Conservation (phyloP, 768 basidiomycete species). For the Xanthoconium stramineum region DNA sequence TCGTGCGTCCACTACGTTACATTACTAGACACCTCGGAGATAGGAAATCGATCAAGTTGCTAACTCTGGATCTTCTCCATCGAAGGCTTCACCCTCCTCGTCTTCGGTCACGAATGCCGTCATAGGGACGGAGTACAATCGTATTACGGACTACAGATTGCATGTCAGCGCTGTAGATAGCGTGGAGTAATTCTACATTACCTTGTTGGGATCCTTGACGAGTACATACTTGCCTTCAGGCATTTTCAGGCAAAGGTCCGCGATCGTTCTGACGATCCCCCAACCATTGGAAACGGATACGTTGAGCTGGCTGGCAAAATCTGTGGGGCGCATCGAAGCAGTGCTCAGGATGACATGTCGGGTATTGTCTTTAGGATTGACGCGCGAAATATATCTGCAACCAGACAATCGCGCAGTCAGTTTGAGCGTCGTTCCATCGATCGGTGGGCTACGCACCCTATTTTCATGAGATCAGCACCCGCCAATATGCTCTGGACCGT, state of each 20-base stretch:
- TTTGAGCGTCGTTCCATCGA: not conserved
- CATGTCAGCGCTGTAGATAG: constrained; percentile 4
- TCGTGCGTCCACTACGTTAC: not conserved
- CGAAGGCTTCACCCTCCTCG: constrained; percentile 51
- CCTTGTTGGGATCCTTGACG: constrained; percentile 97
- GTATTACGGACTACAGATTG: constrained; percentile 75
- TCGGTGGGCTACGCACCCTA: constrained; percentile 62
- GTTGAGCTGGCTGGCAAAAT: constrained; percentile 94
- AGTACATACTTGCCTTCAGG: constrained; percentile 98
- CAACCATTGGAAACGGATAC: constrained; percentile 94
- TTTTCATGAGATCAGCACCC: constrained; percentile 95
- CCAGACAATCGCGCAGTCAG: constrained; percentile 15
- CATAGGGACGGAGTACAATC: constrained; percentile 88
- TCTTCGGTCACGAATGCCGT: constrained; percentile 83
- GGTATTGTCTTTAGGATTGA: constrained; percentile 89
- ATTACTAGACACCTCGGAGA: constrained; percentile 3
- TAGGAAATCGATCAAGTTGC: constrained; percentile 12
- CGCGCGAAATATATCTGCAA: constrained; percentile 88
- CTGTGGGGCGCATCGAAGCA: constrained; percentile 88
- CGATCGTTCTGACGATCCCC: constrained; percentile 96
- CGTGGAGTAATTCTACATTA: constrained; percentile 35
- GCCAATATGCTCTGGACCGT: constrained; percentile 93
- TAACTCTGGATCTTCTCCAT: constrained; percentile 41
- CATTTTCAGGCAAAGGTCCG: constrained; percentile 93
- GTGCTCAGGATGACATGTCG: constrained; percentile 96